Percentiles rank a stretch among this genome's conserved stretches.
phyloP scores from a whole-genome alignment of 306 rosid species.

The Chamaecrista fasciculata region DNA sequence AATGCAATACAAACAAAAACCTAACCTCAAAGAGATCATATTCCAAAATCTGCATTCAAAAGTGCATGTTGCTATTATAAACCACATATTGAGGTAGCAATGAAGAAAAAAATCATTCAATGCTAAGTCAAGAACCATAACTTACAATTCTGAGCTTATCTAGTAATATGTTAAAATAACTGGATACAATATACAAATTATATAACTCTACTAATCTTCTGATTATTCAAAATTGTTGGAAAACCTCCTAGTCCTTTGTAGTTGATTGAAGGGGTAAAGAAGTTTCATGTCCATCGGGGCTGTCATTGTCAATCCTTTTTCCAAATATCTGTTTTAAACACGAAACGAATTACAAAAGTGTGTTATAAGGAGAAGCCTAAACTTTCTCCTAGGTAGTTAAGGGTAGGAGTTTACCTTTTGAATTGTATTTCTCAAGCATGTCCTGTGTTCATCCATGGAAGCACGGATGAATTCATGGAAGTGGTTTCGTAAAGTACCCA shows the following conservation, averaged over 20 bases:
- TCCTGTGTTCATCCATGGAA: conserved; percentile 55
- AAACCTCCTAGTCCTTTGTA: conserved; percentile 31
- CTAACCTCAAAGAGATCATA: not conserved
- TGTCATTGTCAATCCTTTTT: conserved; percentile 24
- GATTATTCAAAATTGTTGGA: conserved; percentile 11
- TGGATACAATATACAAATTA: conserved; percentile 8
- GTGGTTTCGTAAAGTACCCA: conserved; percentile 48
- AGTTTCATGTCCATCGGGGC: conserved; percentile 31
- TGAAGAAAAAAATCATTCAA: not conserved
- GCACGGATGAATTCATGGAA: conserved; percentile 56
- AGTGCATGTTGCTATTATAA: not conserved
- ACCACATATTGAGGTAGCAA: not conserved
- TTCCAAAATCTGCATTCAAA: conserved; percentile 9
- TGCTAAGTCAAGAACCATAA: not conserved
- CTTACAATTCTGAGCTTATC: not conserved
- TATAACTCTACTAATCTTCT: not conserved
- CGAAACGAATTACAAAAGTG: not conserved
- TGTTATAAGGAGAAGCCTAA: not conserved
- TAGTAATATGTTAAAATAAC: not conserved
- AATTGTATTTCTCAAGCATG: conserved; percentile 52
- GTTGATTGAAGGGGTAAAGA: conserved; percentile 34
- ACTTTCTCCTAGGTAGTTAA: not conserved
- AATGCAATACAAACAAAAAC: not conserved
- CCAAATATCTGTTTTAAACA: conserved; percentile 46
- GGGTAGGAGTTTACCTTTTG: conserved; percentile 37